A percentile compares a stretch with the other conserved stretches of the same genome.
phyloP scores from a whole-genome alignment of 1,284 basidiomycete genomes.

The Melampsora americana region DNA sequence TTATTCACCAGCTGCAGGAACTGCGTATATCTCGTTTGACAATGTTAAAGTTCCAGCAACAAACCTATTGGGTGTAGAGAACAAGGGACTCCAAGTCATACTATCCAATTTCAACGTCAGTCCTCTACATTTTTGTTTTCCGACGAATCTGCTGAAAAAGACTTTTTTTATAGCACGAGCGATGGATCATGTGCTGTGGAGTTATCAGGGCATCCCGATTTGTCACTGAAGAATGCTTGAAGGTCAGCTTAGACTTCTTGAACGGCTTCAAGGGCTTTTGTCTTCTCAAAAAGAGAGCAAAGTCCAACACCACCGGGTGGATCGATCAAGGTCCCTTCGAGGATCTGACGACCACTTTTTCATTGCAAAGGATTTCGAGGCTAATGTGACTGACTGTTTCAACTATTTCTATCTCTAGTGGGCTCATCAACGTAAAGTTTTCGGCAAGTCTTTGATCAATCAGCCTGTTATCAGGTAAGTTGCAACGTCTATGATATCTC shows the following conservation, averaged over 20 bases:
- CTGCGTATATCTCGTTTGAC: conserved; percentile 81
- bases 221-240: conserved; percentile 68
- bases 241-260: conserved; percentile 55
- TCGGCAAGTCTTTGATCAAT: conserved; percentile 75
- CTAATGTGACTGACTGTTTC: conserved; percentile 44
- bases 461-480: conserved; percentile 72
- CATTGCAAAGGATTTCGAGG: too few species aligned
- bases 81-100: conserved; percentile 73
- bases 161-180: conserved; percentile 52
- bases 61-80: conserved; percentile 79
- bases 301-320: too few species aligned
- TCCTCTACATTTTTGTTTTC: conserved; percentile 29
- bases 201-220: conserved; percentile 69
- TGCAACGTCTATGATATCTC: not conserved
- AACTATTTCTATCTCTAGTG: conserved; percentile 56
- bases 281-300: not conserved
- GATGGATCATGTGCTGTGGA: conserved; percentile 67
- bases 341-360: not conserved
- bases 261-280: conserved; percentile 54
- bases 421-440: conserved; percentile 74
- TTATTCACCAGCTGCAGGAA: conserved; percentile 67
- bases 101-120: conserved; percentile 57
- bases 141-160: conserved; percentile 3
- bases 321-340: too few species aligned
- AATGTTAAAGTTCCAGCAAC: conserved; percentile 80